phyloP scores from a whole-genome alignment of 805 yeast species.

The Yarrowia sp. region DNA sequence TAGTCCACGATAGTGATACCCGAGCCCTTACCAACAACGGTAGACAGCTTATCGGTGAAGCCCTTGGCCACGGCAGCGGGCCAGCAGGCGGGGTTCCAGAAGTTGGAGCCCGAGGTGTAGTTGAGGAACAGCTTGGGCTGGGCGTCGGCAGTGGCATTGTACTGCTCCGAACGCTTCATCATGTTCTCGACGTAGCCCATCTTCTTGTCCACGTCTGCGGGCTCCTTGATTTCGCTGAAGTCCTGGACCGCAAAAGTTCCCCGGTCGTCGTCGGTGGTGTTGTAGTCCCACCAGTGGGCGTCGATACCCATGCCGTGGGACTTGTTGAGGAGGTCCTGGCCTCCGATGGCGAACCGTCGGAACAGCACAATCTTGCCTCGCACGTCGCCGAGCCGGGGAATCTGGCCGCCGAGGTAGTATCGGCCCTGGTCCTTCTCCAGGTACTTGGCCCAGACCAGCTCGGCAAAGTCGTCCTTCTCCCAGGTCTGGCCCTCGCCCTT shows the following conservation, averaged over 20 bases:
- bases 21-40: conserved; percentile 55
- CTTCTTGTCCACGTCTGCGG: conserved; percentile 63
- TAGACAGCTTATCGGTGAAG: conserved; percentile 46
- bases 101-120: conserved; percentile 76
- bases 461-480: conserved; percentile 73
- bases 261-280: conserved; percentile 69
- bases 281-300: conserved; percentile 71
- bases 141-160: conserved; percentile 53
- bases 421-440: conserved; percentile 57
- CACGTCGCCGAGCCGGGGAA: conserved; percentile 66
- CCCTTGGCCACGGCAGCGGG: conserved; percentile 69
- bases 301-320: conserved; percentile 63
- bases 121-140: conserved; percentile 67
- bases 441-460: conserved; percentile 64
- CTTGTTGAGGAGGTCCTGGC: conserved; percentile 57
- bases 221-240: conserved; percentile 66
- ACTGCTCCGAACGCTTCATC: conserved; percentile 60
- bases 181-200: conserved; percentile 63
- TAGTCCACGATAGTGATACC: conserved; percentile 76
- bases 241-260: conserved; percentile 73
- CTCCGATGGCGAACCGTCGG: conserved; percentile 61
- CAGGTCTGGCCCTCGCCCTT: conserved; percentile 79
- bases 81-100: conserved; percentile 76
- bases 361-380: conserved; percentile 73
- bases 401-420: conserved; percentile 64